Evolutionary conservation across 495 filamentous ascomycete genomes (phyloP).

Genomic region (Podospora fimiseda): DNA sequence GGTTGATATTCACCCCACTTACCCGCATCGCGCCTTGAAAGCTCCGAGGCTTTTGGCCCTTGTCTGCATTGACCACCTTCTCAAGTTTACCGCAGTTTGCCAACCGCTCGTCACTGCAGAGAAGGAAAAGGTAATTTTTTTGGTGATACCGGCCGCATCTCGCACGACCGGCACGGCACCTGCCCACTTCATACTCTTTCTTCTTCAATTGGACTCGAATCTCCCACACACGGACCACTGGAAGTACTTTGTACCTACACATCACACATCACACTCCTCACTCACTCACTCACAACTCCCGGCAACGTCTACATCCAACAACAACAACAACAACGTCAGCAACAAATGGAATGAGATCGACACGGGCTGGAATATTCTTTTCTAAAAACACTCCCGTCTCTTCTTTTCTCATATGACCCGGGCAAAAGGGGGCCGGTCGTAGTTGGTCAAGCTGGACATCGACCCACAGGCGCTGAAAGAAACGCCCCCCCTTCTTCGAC

Average conservation of each 20-base stretch:
- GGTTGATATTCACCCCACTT: conserved; percentile 15
- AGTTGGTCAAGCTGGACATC: neutral
- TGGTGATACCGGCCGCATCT: neutral
- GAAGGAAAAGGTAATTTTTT: no score
- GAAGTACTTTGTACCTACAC: no score
- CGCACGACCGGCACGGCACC: neutral
- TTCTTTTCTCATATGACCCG: neutral
- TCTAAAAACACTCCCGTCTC: neutral
- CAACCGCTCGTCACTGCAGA: no score
- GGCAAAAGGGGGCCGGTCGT: neutral
- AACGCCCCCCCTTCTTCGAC: neutral
- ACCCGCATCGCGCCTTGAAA: conserved; percentile 8
- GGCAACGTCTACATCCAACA: no score
- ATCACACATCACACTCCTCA: no score
- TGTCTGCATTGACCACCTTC: neutral
- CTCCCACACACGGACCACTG: no score
- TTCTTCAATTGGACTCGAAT: neutral
- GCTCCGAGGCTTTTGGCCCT: neutral
- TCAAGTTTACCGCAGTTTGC: no score
- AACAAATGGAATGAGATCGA: neutral
- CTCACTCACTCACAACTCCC: no score
- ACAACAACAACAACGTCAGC: no score
- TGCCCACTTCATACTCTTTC: neutral
- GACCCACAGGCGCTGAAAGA: neutral
- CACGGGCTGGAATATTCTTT: neutral